Evolutionary conservation across 2,329 filamentous ascomycete species (phyloP), one percentile per base, ranked within the genome.

Genomic region (Botrytis hyacinthi): DNA sequence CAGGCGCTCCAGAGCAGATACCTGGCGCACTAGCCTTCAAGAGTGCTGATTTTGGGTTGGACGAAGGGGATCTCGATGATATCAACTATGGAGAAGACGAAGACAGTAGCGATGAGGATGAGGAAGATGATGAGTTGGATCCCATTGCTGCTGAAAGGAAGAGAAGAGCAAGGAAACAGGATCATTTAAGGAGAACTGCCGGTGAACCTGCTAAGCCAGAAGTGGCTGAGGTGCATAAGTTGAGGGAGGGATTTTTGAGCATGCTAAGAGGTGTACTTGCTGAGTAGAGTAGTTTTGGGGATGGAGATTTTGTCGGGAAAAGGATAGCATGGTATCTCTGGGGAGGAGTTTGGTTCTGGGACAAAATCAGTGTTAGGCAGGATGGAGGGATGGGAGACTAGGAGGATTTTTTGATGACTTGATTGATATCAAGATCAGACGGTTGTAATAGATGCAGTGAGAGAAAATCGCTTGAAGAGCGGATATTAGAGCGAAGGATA

Each of bases 81-180:
- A 90, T 98, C 82, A 89, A 89, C 62, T 93, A 96, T 78, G 93
- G 93, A 4, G 92, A 90, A 2, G 90, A 91, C 20, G 87, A 89
- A 9, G 89, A 91, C 74, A 88, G 85, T 0, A 82, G 81, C 65
- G 85, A 87, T 44, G 89, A 92, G 77, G 86, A 92, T n/a, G 91
- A 92, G 73, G 89, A 87, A 20, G 91, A 93, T 70, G 93, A 97
- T 73, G 91, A 95, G 74, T 83, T 93, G 75, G 95, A 98, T 80
- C 94, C 95, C 1, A 97, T 99, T 76, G 90, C 91, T 75, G 93
- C 93, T 9, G 96, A 98, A 85, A 86, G 95, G 74, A 92, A 91
- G 79, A 87, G 93, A 74, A 87, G 95, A 76, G 87, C 89, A 14
- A 93, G 91, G 84, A 90, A 88, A 78, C 93, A 95, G 80, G 95